Base-by-base conservation (phyloP, 805 yeast species). In the Pichia kluyveri region DNA sequence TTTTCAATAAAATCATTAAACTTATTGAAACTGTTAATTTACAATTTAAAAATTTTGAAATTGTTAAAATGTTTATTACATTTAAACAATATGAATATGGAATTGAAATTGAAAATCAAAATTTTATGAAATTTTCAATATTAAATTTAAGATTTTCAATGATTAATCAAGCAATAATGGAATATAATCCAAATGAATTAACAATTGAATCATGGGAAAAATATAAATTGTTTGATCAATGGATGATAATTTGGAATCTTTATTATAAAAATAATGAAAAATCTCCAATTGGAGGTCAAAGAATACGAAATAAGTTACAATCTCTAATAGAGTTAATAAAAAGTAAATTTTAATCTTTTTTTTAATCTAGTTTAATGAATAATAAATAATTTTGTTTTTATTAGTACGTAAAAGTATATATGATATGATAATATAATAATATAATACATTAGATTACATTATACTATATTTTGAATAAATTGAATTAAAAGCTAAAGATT, bases 221-320 rank as follows among this genome's bases (percentile, higher is more conserved):
- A 5, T 40, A 48, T 26, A 19, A 45, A 11, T 37, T 51, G 2
- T 11, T 8, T 11, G 38, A 41, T 11, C 51, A 51, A 42, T 51
- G 53, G 53, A 17, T 6, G 12, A 38, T 23, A n/a, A 19, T 51
- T 19, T 51, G 51, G 51, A 39, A 51, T 12, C 9, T 45, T 17
- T 51, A 51, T 31, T 51, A 47, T 40, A 12, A 42, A 14, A 45
- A 36, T n/a, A 17, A 40, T 2, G 18, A 17, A 12, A 38, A 23
- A 5, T 31, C 12, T 11, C 47, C 47, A 10, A 48, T 48, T 5
- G 53, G 51, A 12, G 49, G 47, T 8, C 15, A 5, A n/a, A 42
- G 31, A 10, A 27, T 37, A 19, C 18, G 40, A 34, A 43, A 27
- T 8, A 23, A 47, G n/a, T 37, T 45, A 23, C 11, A 42, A 45